Base-by-base conservation (phyloP, 257 asterid genomes). In the Catharanthus roseus region DNA sequence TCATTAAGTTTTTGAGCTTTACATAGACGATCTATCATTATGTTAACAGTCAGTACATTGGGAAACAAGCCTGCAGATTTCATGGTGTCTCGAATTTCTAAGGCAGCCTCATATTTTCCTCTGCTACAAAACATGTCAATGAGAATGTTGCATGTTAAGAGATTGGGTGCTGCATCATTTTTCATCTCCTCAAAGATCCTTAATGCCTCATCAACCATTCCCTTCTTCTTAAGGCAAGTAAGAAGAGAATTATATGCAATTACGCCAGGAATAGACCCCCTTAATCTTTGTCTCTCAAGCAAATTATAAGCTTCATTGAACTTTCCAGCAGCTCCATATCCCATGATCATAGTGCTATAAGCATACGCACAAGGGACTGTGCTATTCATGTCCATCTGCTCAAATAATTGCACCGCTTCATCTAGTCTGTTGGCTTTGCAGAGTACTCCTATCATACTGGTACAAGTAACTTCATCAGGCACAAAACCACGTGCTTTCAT, bases 301-400 rank as follows among this genome's bases (percentile, higher is more conserved):
- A 91, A 88, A 70, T 56, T 72, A 79, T 85, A 91, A 9, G 92
- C 99, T 79, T 95, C 95, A 36, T 88, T 85, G 29, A 95, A 95
- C 80, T 79, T 87, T 42, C 97, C 96, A 68, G 85, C 88, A 33
- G 87, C 85, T 36, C 99, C 97, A 18, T 89, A 91, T 49, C 96
- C 99, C 99, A 95, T 91, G 70, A 95, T 91, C 97, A 93, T 86
- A 61, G 99, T 89, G 81, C 87, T 89, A 78, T 95, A 95, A 68
- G 99, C 96, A 80, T 89, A 91, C 13, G 99, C 99, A 78, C 97
- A 93, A 1, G 99, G 99, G 31, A 91, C 89, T 4, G 85, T 77
- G 73, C 90, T 78, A 71, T 85, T 83, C 78, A 36, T 54, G 71
- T 91, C 99, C 95, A 93, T 89, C 77, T 85, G 86, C 79, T 91